A percentile compares a stretch with the other conserved stretches of the same genome.
Conservation (phyloP, 2,329 filamentous ascomycete genomes). For the Aspergillus jensenii region DNA sequence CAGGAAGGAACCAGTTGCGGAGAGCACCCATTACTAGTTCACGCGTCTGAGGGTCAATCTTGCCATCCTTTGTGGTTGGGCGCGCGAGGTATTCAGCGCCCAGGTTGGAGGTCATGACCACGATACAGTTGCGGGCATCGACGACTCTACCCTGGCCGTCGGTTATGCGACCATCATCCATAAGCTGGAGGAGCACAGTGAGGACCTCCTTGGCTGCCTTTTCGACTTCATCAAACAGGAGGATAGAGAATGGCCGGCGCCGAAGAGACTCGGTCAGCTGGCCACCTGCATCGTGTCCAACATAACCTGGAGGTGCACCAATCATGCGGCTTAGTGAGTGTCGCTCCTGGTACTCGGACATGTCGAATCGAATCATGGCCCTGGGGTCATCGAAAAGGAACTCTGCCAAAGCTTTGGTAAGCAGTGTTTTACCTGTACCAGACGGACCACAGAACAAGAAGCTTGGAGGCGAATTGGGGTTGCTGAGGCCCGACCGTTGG, state of each 20-base stretch:
- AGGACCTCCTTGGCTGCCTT: slow-evolving; percentile 98
- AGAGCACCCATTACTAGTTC: slow-evolving; percentile 90
- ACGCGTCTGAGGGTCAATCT: slow-evolving; percentile 78
- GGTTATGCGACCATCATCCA: slow-evolving; percentile 98
- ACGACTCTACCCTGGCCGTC: slow-evolving; percentile 94
- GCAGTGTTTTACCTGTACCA: slow-evolving; percentile 94
- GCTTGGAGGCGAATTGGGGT: slow-evolving; percentile 94
- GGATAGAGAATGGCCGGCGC: slow-evolving; percentile 92
- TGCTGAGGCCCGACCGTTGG: slow-evolving; percentile 88
- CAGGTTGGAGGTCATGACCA: slow-evolving; percentile 98
- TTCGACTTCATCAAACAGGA: slow-evolving; percentile 97
- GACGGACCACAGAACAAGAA: slow-evolving; percentile 99
- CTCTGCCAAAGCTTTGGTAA: slow-evolving; percentile 95
- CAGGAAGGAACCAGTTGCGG: slow-evolving; percentile 93
- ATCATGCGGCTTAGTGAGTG: slow-evolving; percentile 97
- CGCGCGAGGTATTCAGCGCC: slow-evolving; percentile 91
- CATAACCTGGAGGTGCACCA: slow-evolving; percentile 92
- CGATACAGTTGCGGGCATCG: slow-evolving; percentile 96
- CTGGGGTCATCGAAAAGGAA: slow-evolving; percentile 98
- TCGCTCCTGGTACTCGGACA: slow-evolving; percentile 99
- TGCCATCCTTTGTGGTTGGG: slow-evolving; percentile 73
- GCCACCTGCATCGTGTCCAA: slow-evolving; percentile 92
- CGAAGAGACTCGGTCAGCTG: slow-evolving; percentile 94
- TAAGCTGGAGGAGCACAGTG: slow-evolving; percentile 96
- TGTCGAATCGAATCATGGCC: slow-evolving; percentile 98